Evolutionary conservation across 495 filamentous ascomycete genomes (phyloP), one percentile per base, ranked within the genome.

Genomic region (Penicillium daleae): DNA sequence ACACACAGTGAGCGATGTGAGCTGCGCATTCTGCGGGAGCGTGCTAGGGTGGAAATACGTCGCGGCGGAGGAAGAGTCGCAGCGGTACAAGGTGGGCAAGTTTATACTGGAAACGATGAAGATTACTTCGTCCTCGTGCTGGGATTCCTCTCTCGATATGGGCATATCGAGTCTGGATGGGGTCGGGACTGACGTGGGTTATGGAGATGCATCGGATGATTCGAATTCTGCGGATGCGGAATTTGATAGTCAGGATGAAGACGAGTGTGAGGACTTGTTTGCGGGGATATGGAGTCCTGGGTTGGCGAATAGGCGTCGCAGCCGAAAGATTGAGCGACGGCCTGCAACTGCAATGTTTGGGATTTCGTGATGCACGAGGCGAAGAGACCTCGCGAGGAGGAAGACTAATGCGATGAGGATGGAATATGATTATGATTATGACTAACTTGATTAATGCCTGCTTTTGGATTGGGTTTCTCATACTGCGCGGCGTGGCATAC

Each of bases 31-130:
- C 57, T 90, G 94, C 71, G 82, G 82, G 5, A 85, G 74, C 46
- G 85, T 90, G 44, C 71, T 98, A 19, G 94, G 94, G 10, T 98
- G 94, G 94, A 97, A 97, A 74, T 98, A 98, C 71, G 83, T 97
- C 56, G 86, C 86, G 46, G 94, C 94, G 0, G 87, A 89, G 56
- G 90, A 97, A 68, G 81, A 88, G 63, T 81, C 80, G 40, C 94
- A 98, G 73, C 83, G 84, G 57, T 98, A 98, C 77, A 98, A 98
- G 73, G 87, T 97, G 31, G 94, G 94, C 31, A 97, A 96, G 73
- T 97, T 93, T 67, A 97, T 98, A n/a, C 73, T 98, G 37, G 94
- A 98, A 78, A 92, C 89, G 33, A 87, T 87, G 71, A 82, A 89
- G 62, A 88, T 92, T 26, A 86, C 85, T 21, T 74, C 81, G 6